Conservation (phyloP, 495 filamentous ascomycete species). For the Penicillium taxi region DNA sequence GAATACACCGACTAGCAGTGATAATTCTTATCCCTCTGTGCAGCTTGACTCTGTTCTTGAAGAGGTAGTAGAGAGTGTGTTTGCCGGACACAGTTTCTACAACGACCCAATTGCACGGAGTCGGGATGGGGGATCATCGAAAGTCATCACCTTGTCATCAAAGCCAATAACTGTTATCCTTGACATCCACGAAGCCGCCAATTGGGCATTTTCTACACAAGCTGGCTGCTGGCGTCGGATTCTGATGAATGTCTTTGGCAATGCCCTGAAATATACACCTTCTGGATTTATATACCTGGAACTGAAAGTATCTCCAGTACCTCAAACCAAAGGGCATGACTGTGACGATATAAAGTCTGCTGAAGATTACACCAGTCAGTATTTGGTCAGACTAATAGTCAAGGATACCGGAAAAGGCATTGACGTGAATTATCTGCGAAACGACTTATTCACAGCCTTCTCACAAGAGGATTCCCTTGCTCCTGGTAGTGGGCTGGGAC, state of each 20-base stretch:
- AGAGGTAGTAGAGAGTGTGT: constrained; percentile 53
- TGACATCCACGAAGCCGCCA: constrained; percentile 42
- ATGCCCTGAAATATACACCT: constrained; percentile 38
- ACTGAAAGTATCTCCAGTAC: constrained; percentile 10
- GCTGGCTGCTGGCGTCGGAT: constrained; percentile 52
- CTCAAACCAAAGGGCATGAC: too few relatives aligned
- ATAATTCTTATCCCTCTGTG: constrained; percentile 4
- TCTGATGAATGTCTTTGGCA: constrained; percentile 41
- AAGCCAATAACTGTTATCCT: constrained; percentile 42
- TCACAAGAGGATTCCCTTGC: constrained; percentile 58
- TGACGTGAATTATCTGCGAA: constrained; percentile 42
- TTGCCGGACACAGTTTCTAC: constrained; percentile 40
- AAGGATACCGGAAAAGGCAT: constrained; percentile 64
- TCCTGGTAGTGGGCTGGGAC: constrained; percentile 60
- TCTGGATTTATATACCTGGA: constrained; percentile 31
- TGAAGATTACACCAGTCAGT: too few relatives aligned
- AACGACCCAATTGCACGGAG: constrained; percentile 13
- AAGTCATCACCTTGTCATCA: background rate
- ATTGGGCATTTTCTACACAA: constrained; percentile 51
- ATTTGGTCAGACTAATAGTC: too few relatives aligned
- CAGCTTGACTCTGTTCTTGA: constrained; percentile 45
- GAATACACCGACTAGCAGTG: too few relatives aligned
- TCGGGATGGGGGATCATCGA: too few relatives aligned
- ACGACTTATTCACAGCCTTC: constrained; percentile 60
- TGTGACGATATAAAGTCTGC: too few relatives aligned